Evolutionary conservation across 139 green algal genomes (phyloP).

Genomic region (Chlorella sp.): DNA sequence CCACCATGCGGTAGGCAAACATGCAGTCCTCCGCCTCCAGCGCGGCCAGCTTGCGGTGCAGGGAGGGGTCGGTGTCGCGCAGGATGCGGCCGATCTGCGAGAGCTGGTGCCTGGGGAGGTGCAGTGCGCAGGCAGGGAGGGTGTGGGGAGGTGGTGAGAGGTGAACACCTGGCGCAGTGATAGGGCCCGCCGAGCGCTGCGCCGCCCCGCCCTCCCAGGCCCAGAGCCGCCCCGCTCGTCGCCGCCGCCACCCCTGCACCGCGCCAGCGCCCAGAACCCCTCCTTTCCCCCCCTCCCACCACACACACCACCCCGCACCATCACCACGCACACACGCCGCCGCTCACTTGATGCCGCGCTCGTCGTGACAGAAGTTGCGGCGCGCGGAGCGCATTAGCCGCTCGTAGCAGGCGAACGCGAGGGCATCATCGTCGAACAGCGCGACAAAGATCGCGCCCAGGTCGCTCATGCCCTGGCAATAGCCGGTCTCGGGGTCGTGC

Average conservation of each 20-base stretch:
- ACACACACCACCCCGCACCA: too few relatives aligned
- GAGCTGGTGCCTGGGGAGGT: slow-evolving; percentile 50
- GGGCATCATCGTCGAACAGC: slow-evolving; percentile 77
- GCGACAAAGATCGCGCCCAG: slow-evolving; percentile 81
- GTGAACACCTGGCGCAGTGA: too few relatives aligned
- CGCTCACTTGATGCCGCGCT: slow-evolving; percentile 67
- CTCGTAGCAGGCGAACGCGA: slow-evolving; percentile 88
- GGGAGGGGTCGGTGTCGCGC: slow-evolving; percentile 44
- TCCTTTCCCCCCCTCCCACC: background rate
- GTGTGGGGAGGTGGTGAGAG: too few relatives aligned
- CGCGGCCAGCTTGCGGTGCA: slow-evolving; percentile 45
- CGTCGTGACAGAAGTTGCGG: slow-evolving; percentile 74
- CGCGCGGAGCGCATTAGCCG: slow-evolving; percentile 72
- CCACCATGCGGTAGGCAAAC: slow-evolving; percentile 74
- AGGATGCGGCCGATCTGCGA: slow-evolving; percentile 54
- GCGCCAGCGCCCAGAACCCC: too few relatives aligned
- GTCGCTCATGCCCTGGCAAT: slow-evolving; percentile 92
- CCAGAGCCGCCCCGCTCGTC: too few relatives aligned
- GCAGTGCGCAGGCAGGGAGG: background rate
- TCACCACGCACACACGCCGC: too few relatives aligned
- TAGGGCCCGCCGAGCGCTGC: too few relatives aligned
- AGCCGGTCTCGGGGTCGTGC: slow-evolving; percentile 80
- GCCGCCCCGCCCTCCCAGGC: too few relatives aligned
- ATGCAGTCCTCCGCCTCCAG: slow-evolving; percentile 71
- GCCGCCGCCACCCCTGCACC: too few relatives aligned